phyloP scores from a whole-genome alignment of 805 yeast species.

The Starmerella riodocensis region DNA sequence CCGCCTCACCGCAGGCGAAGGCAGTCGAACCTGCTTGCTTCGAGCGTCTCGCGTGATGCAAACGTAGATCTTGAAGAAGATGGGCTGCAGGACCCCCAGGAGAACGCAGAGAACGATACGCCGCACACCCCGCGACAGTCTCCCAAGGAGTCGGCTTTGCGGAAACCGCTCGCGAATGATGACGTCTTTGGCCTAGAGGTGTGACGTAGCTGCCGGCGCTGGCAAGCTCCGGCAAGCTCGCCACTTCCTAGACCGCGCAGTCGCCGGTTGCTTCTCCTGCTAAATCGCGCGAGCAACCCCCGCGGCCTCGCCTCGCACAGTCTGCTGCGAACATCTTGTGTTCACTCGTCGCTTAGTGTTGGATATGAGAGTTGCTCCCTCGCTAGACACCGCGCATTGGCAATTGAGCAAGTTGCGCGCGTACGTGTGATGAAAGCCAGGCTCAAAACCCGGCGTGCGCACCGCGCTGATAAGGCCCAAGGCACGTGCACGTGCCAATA shows the following conservation, averaged over 20 bases:
- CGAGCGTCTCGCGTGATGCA: slow-evolving; percentile 6
- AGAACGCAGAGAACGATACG: slow-evolving; percentile 14
- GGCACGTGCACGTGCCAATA: too few relatives aligned
- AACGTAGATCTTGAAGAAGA: slow-evolving; percentile 15
- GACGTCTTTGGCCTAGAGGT: slow-evolving; percentile 31
- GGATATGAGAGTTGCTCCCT: too few relatives aligned
- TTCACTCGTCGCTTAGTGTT: too few relatives aligned
- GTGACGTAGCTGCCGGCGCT: slow-evolving; percentile 1
- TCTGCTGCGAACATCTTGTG: too few relatives aligned
- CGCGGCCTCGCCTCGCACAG: too few relatives aligned
- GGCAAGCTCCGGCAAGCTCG: neutral
- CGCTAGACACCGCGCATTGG: too few relatives aligned
- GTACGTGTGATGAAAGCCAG: too few relatives aligned
- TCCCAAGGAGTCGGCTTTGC: slow-evolving; percentile 9
- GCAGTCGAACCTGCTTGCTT: slow-evolving; percentile 5
- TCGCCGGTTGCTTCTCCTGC: neutral
- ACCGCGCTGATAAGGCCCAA: too few relatives aligned
- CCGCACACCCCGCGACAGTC: slow-evolving; percentile 10
- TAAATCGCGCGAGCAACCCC: neutral
- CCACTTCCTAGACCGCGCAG: neutral
- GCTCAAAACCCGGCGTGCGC: too few relatives aligned
- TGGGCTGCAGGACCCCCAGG: slow-evolving; percentile 23
- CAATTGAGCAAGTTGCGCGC: too few relatives aligned
- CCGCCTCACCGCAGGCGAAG: slow-evolving; percentile 14
- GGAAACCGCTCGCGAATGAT: slow-evolving; percentile 8